A percentile compares a stretch with the other conserved stretches of the same genome.
These are phyloP conservation scores for Amaranthus tricolor DNA, from an alignment of 179 eudicot species.

Conservation along the genomic window DNA sequence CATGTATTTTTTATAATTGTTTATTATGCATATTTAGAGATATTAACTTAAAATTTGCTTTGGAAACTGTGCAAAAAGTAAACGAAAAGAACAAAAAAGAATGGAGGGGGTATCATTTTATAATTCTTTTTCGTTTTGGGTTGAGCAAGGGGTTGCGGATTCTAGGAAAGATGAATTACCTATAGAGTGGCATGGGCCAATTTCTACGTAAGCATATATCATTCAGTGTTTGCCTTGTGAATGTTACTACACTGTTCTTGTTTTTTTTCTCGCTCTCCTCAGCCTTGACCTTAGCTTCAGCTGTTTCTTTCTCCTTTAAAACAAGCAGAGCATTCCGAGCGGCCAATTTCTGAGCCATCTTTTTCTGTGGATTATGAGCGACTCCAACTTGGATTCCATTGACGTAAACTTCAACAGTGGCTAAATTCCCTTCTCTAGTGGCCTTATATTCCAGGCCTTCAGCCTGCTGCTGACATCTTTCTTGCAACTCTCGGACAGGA, in stretches of 20 bases:
- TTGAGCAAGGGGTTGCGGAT: no score
- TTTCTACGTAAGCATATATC: constrained; percentile 94
- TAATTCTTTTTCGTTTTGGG: no score
- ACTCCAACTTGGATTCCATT: constrained; percentile 92
- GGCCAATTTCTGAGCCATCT: constrained; percentile 98
- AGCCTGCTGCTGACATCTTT: constrained; percentile 98
- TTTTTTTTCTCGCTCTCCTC: constrained; percentile 65
- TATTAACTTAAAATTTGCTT: no score
- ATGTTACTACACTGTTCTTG: constrained; percentile 62
- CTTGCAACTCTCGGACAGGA: constrained; percentile 97
- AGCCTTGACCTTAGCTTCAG: constrained; percentile 50
- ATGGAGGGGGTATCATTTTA: no score
- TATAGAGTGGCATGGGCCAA: constrained; percentile 98
- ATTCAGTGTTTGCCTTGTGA: constrained; percentile 93
- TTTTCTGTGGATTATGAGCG: constrained; percentile 95
- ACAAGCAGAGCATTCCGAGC: constrained; percentile 86
- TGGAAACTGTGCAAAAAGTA: no score
- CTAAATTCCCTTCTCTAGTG: constrained; percentile 76
- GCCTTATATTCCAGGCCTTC: constrained; percentile 98
- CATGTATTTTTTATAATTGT: no score
- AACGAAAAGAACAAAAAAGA: no score
- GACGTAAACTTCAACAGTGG: constrained; percentile 88
- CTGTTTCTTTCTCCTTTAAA: constrained; percentile 73
- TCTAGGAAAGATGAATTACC: constrained; percentile 39
- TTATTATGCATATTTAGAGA: no score